phyloP scores from a whole-genome alignment of 2,329 filamentous ascomycete genomes.

The Orbilia brochopaga region DNA sequence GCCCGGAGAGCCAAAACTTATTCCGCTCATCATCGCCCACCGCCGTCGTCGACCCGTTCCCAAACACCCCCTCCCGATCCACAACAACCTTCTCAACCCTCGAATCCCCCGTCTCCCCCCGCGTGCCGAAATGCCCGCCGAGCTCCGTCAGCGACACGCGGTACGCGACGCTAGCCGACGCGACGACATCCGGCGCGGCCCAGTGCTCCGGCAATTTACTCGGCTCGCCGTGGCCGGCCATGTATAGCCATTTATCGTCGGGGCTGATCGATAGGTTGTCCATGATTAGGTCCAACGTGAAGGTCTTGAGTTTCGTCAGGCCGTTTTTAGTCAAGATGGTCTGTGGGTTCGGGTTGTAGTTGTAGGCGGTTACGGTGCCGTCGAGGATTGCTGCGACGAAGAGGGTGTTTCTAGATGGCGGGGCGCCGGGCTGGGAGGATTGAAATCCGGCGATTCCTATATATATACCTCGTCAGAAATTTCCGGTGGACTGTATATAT shows the following conservation, averaged over 20 bases:
- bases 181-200: slow-evolving; percentile 4
- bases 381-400: slow-evolving; percentile 39
- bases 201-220: slow-evolving; percentile 25
- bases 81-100: slow-evolving; percentile 36
- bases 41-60: slow-evolving; percentile 36
- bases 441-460: slow-evolving; percentile 38
- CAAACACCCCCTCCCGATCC: slow-evolving; percentile 25
- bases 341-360: slow-evolving; percentile 17
- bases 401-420: not conserved
- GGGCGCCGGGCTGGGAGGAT: not conserved
- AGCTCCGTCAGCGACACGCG: slow-evolving; percentile 34
- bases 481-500: too few species aligned
- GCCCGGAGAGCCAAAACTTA: slow-evolving; percentile 33
- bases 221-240: slow-evolving; percentile 39
- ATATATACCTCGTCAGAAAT: not conserved
- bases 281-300: slow-evolving; percentile 37
- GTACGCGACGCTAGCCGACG: slow-evolving; percentile 27
- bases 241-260: slow-evolving; percentile 36
- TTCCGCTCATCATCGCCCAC: slow-evolving; percentile 34
- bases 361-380: slow-evolving; percentile 22
- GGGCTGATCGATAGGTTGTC: slow-evolving; percentile 33
- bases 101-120: slow-evolving; percentile 30
- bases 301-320: slow-evolving; percentile 18
- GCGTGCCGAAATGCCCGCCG: slow-evolving; percentile 27
- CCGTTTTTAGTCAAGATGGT: slow-evolving; percentile 13